Conservation (phyloP, 768 basidiomycete species). For the Mycena capillaripes region DNA sequence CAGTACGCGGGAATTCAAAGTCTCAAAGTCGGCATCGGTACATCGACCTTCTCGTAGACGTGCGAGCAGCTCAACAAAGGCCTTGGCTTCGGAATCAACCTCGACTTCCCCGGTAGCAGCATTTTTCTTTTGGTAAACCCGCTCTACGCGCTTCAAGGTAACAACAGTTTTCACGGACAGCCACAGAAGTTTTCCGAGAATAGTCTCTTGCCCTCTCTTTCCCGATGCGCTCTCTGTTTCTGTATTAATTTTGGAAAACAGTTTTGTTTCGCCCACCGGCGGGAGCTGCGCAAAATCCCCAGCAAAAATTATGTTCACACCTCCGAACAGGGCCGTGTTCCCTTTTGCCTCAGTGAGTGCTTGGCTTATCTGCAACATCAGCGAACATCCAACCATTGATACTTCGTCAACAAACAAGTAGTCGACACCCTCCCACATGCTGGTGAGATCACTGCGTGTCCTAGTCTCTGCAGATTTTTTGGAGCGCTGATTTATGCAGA, state of each 20-base stretch:
- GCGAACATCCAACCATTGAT: constrained; percentile 45
- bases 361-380: constrained; percentile 48
- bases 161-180: constrained; percentile 18
- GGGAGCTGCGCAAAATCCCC: constrained; percentile 48
- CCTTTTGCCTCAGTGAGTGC: constrained; percentile 50
- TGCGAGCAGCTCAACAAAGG: too few species aligned
- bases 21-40: constrained; percentile 38
- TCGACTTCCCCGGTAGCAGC: too few species aligned
- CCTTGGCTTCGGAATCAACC: too few species aligned
- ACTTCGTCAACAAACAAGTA: too few species aligned
- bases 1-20: constrained; percentile 33
- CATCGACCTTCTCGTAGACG: too few species aligned
- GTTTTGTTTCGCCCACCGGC: constrained; percentile 46
- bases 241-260: constrained; percentile 37
- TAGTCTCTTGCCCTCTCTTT: constrained; percentile 28
- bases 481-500: too few species aligned
- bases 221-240: neutral
- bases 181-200: constrained; percentile 48
- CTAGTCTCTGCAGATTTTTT: neutral
- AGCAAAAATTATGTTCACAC: too few species aligned
- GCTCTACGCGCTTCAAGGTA: too few species aligned
- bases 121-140: too few species aligned
- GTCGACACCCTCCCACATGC: too few species aligned
- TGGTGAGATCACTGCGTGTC: too few species aligned
- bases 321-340: constrained; percentile 43